Percentiles rank a stretch among this genome's conserved stretches.
phyloP scores from a whole-genome alignment of 2,329 filamentous ascomycete genomes.

The Paraconiothyrium brasiliense region DNA sequence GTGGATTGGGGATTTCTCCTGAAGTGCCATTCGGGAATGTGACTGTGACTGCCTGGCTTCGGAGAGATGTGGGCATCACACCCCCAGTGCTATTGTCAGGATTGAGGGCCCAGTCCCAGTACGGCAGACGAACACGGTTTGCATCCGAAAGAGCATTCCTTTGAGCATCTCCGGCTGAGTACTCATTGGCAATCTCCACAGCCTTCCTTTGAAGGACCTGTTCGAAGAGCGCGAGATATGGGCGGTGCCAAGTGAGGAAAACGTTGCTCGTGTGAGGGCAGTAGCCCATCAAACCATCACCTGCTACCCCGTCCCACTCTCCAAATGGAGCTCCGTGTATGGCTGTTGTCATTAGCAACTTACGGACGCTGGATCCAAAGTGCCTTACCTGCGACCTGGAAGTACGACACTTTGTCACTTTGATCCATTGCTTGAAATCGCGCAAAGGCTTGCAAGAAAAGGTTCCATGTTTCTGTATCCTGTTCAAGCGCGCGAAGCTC shows the following conservation, averaged over 20 bases:
- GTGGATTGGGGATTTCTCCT: conserved; percentile 37
- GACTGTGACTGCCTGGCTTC: conserved; percentile 29
- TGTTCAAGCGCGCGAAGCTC: conserved; percentile 44
- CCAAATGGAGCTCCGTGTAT: conserved; percentile 45
- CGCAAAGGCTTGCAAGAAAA: conserved; percentile 43
- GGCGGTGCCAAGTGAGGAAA: conserved; percentile 45
- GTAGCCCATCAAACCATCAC: conserved; percentile 37
- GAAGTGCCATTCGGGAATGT: conserved; percentile 40
- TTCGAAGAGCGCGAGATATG: conserved; percentile 46
- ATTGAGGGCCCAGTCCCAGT: conserved; percentile 47
- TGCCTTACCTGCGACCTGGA: conserved; percentile 38
- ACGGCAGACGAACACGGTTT: conserved; percentile 41
- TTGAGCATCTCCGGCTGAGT: conserved; percentile 33
- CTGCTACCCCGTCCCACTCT: conserved; percentile 38
- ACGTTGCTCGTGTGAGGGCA: conserved; percentile 43
- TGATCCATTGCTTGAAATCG: conserved; percentile 46
- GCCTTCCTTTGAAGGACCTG: conserved; percentile 43
- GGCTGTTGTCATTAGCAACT: conserved; percentile 24
- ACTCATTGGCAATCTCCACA: conserved; percentile 41
- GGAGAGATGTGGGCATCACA: conserved; percentile 36
- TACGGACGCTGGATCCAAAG: background rate
- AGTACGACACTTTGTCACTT: conserved; percentile 42
- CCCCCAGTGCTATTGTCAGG: conserved; percentile 34
- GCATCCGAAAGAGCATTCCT: conserved; percentile 35
- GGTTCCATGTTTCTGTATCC: conserved; percentile 42